These are phyloP conservation scores for Platanthera guangdongensis DNA, from an alignment of 106 monocot species.

Conservation along the genomic window DNA sequence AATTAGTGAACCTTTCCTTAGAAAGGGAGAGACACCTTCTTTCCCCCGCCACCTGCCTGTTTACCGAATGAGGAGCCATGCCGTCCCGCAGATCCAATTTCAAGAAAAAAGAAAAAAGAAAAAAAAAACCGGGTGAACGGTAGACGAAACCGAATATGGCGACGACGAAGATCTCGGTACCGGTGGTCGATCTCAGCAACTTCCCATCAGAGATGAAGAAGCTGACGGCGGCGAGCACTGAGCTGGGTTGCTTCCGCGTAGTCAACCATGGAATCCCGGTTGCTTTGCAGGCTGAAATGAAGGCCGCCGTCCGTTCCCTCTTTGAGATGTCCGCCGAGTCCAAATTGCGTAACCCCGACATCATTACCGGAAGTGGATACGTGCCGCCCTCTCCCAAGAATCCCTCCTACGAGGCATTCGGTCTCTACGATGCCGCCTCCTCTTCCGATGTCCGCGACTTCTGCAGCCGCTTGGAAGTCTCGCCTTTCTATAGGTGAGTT, in stretches of 20 bases:
- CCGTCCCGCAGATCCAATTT: too few relatives aligned
- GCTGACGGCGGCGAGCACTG: constrained; percentile 26
- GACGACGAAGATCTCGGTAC: constrained; percentile 11
- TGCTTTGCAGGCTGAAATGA: constrained; percentile 36
- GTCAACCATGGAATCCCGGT: constrained; percentile 36
- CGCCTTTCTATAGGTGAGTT: constrained; percentile 18
- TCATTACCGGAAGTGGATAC: constrained; percentile 55
- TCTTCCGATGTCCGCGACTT: constrained; percentile 38
- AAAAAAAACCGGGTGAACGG: too few relatives aligned
- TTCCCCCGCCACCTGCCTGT: too few relatives aligned
- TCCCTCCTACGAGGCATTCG: constrained; percentile 52
- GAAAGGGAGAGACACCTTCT: too few relatives aligned
- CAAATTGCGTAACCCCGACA: constrained; percentile 31
- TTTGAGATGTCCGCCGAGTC: constrained; percentile 40
- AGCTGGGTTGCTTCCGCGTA: constrained; percentile 51
- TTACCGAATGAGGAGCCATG: too few relatives aligned
- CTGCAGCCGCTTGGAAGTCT: constrained; percentile 31
- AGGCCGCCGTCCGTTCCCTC: constrained; percentile 37
- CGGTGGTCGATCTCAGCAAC: constrained; percentile 22
- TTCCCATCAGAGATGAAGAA: constrained; percentile 15
- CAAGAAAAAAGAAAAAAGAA: too few relatives aligned
- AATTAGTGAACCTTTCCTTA: too few relatives aligned
- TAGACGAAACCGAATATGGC: neutral
- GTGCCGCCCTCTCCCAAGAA: constrained; percentile 22
- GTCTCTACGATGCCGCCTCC: constrained; percentile 41